Evolutionary conservation across 768 basidiomycete genomes (phyloP), one percentile per base, ranked within the genome.

Genomic region (Hericium erinaceus): DNA sequence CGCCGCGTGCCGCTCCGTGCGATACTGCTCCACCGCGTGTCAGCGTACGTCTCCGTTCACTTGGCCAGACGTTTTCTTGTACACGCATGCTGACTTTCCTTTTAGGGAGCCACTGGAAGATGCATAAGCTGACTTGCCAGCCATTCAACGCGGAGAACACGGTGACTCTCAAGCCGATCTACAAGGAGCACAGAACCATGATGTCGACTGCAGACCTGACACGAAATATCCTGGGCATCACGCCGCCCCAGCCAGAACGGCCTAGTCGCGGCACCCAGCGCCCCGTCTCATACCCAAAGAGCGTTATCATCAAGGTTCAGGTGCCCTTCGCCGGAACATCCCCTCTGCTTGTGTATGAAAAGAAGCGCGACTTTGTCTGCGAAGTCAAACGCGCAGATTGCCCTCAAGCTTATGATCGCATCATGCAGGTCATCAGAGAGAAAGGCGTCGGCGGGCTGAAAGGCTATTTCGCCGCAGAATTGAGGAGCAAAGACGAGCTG

Each of bases 301-400:
- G 64, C 39, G 65, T 81, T 60, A 66, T 81, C 52, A 71, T 84
- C 70, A 84, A 84, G 66, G 70, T 82, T 0, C 82, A 84, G 61
- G 69, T 80, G 0, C 77, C 80, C 0, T 68, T 68, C 49, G 58
- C 56, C 40, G 53, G 57, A 1, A 13, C 0, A 7, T 11, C 28
- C 22, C 59, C 51, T 56, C 58, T 80, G 20, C 61, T 76, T 38
- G 72, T 83, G 26, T 84, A 82, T 61, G 78, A 74, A 51, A 78
- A 78, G 67, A 82, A 78, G 62, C 70, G 78, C 9, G 75, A 82
- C 56, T 77, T 85, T 39, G 70, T 77, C 4, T 83, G 82, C 60
- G 61, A 65, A 2, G 67, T 81, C 20, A 24, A 64, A 15, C 66
- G 73, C 13, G 50, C 39, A 3, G 75, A 72, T 57, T 67, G 64